Evolutionary conservation across 176 grass and related monocot genomes (phyloP), one percentile per base, ranked within the genome.

Genomic region (Secale cereale): DNA sequence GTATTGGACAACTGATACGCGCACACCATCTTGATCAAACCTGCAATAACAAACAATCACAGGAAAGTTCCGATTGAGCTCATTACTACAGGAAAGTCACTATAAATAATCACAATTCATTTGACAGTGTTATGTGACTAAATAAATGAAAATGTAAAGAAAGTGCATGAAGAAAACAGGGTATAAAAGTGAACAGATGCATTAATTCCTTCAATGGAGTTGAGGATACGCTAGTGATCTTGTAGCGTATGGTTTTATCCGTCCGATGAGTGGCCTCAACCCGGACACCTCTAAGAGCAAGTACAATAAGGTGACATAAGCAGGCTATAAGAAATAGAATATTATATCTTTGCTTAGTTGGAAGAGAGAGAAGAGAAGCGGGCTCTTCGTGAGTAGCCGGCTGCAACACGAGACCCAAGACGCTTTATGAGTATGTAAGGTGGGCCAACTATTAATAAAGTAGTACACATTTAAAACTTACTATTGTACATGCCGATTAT

Each of bases 1-100:
- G 83, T 98, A 95, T 14, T 94, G 80, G 11, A 94, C 72, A 57
- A 98, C 87, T 7, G 89, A 90, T 14, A 80, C 7, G 46, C n/a
- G 81, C 7, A 13, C 76, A 11, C 87, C 89, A 57, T 90, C 43
- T 23, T 79, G 78, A 78, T 93, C 89, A 89, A 98, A 98, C 68
- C 93, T 98, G 69, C 41, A 65, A 62, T 79, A 77, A 39, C 4
- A 80, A 61, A 80, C 29, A 25, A 52, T 52, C 48, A 52, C 2
- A 7, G 16, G 48, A 7, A 50, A 50, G 15, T 50, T 6, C 15
- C 2, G 17, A 17, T 2, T 50, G 15, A 50, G 46, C 0, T 50
- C 1, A 5, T 50, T 50, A 17, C 48, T 19, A 52, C 48, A n/a
- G n/a, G n/a, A n/a, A n/a, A n/a, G 3, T 41, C n/a, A n/a, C n/a